phyloP scores from a whole-genome alignment of 352 stramenopile species.

The Halophytophthora polymorphica region DNA sequence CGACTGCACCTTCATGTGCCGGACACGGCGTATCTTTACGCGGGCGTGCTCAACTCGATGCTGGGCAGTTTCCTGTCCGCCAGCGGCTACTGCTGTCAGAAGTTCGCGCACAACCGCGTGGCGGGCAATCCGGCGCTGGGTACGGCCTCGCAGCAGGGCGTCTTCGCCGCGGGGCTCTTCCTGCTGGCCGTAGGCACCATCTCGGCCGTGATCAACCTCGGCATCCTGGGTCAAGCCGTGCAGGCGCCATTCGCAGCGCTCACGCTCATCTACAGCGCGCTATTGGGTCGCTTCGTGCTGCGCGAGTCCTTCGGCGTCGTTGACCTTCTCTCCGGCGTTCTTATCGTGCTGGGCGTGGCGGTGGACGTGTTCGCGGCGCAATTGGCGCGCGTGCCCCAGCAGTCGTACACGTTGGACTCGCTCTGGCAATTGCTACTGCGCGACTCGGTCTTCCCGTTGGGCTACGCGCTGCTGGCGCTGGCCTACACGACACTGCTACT shows the following conservation, averaged over 20 bases:
- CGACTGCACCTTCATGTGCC: slow-evolving; percentile 27
- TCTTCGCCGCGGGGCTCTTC: slow-evolving; percentile 55
- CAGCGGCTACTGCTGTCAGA: slow-evolving; percentile 81
- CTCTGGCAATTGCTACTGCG: slow-evolving; percentile 46
- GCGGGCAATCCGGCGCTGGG: slow-evolving; percentile 44
- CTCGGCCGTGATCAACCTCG: slow-evolving; percentile 69
- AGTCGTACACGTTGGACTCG: slow-evolving; percentile 56
- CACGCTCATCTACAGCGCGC: slow-evolving; percentile 75
- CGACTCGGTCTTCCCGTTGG: slow-evolving; percentile 51
- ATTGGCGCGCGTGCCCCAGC: slow-evolving; percentile 35
- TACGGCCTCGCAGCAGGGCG: slow-evolving; percentile 55
- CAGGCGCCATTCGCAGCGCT: slow-evolving; percentile 78
- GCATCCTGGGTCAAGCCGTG: slow-evolving; percentile 70
- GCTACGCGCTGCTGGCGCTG: slow-evolving; percentile 48
- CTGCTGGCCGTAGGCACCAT: slow-evolving; percentile 63
- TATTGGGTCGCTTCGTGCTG: slow-evolving; percentile 66
- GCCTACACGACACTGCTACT: slow-evolving; percentile 53
- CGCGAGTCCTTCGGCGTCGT: slow-evolving; percentile 45
- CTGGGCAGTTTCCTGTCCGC: slow-evolving; percentile 73
- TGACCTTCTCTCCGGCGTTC: slow-evolving; percentile 52
- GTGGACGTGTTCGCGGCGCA: slow-evolving; percentile 62
- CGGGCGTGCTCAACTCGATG: slow-evolving; percentile 69
- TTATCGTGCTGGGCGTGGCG: slow-evolving; percentile 62
- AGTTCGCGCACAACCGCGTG: slow-evolving; percentile 62
- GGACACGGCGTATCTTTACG: slow-evolving; percentile 49